Conservation (phyloP, 1,139 yeast genomes). For the Dujonia santamariae region DNA sequence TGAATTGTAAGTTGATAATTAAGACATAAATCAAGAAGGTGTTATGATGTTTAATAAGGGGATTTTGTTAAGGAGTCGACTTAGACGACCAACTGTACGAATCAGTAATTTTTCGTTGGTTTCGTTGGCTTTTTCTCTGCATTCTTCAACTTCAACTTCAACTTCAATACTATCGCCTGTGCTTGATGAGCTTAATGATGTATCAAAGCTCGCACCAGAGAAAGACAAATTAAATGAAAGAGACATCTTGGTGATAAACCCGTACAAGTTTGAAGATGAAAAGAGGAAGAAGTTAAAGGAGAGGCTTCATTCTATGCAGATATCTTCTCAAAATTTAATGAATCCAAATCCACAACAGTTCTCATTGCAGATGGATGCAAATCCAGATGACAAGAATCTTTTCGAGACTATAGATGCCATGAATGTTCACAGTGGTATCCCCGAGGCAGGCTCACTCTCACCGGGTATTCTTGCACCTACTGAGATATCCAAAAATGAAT, state of each 20-base stretch:
- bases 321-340: background rate
- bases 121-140: too few relatives aligned
- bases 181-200: constrained; percentile 16
- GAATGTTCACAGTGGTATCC: background rate
- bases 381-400: background rate
- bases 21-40: too few relatives aligned
- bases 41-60: too few relatives aligned
- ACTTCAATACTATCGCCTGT: constrained; percentile 8
- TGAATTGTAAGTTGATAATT: too few relatives aligned
- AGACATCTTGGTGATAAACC: constrained; percentile 16
- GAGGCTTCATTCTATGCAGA: constrained; percentile 2
- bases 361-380: background rate
- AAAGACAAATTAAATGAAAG: constrained; percentile 6
- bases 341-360: background rate
- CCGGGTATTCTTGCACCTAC: background rate
- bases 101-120: too few relatives aligned
- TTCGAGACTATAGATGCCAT: constrained; percentile 6
- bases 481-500: constrained; percentile 7
- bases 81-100: too few relatives aligned
- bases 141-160: background rate
- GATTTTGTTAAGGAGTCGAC: too few relatives aligned
- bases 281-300: constrained; percentile 1
- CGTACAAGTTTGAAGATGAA: constrained; percentile 9
- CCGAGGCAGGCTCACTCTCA: background rate
- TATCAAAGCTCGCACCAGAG: constrained; percentile 11